These are phyloP conservation scores for Trichosporon faecale DNA, from an alignment of 1,284 basidiomycete species.

Conservation along the genomic window DNA sequence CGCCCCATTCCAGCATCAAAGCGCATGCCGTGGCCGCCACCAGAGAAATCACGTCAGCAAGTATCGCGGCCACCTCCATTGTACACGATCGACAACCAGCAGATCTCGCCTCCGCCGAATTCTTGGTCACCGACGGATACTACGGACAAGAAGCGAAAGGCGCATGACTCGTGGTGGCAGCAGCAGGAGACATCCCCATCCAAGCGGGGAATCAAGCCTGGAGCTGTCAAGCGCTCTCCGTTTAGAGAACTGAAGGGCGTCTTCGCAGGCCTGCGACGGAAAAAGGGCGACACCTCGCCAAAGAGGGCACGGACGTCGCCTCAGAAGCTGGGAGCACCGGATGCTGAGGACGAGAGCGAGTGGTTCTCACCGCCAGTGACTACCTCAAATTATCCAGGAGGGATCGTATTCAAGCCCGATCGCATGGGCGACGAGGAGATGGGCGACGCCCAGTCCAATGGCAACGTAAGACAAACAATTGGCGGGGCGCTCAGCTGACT, in stretches of 20 bases:
- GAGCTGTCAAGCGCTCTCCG: conserved; percentile 31
- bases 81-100: conserved; percentile 17
- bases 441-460: conserved; percentile 30
- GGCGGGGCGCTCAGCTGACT: background rate
- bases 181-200: conserved; percentile 15
- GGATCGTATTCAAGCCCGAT: conserved; percentile 35
- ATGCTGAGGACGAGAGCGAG: conserved; percentile 16
- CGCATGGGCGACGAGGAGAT: conserved; percentile 47
- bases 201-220: conserved; percentile 5
- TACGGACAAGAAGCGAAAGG: conserved; percentile 27
- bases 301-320: background rate
- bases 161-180: conserved; percentile 3
- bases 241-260: conserved; percentile 44
- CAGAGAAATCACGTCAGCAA: background rate
- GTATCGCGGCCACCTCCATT: conserved; percentile 24
- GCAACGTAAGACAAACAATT: conserved; percentile 4
- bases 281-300: conserved; percentile 29
- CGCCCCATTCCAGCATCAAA: conserved; percentile 25
- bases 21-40: conserved; percentile 19
- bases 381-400: conserved; percentile 27
- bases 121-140: conserved; percentile 28
- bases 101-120: conserved; percentile 29
- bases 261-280: conserved; percentile 38
- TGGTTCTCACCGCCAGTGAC: conserved; percentile 20
- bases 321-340: background rate